A percentile compares a stretch with the other conserved stretches of the same genome.
Conservation (phyloP, 225 moss, liverwort and hornwort genomes). For the Asterella californica region DNA sequence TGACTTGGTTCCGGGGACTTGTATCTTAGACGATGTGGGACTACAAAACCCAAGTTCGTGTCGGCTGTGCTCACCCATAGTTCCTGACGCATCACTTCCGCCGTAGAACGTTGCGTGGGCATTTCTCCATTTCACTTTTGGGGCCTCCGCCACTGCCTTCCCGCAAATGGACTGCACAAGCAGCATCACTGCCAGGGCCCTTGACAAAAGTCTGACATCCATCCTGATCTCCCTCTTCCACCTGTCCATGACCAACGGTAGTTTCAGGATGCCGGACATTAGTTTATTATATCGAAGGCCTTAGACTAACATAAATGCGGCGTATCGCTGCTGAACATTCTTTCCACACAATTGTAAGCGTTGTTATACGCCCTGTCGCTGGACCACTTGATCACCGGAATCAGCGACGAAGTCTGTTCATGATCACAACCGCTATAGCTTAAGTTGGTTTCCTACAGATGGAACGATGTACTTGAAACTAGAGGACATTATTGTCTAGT, state of each 20-base stretch:
- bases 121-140: background rate
- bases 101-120: conserved; percentile 32
- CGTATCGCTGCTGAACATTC: background rate
- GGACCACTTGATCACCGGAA: too few relatives aligned
- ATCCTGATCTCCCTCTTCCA: background rate
- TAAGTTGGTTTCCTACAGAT: background rate
- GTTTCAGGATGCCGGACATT: background rate
- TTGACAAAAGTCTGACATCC: background rate
- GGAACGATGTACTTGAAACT: background rate
- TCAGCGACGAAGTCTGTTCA: background rate
- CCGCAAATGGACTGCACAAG: background rate
- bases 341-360: background rate
- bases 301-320: background rate
- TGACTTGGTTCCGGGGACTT: background rate
- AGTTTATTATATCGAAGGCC: background rate
- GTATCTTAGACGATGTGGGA: too few relatives aligned
- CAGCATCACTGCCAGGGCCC: conserved; percentile 7
- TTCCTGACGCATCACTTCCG: conserved; percentile 28
- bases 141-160: background rate
- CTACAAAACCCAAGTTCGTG: background rate
- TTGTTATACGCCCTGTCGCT: too few relatives aligned
- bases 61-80: conserved; percentile 26
- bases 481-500: background rate
- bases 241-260: conserved; percentile 8
- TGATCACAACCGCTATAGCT: background rate